Conservation (phyloP, 257 asterid species). For the Nemophila menziesii region DNA sequence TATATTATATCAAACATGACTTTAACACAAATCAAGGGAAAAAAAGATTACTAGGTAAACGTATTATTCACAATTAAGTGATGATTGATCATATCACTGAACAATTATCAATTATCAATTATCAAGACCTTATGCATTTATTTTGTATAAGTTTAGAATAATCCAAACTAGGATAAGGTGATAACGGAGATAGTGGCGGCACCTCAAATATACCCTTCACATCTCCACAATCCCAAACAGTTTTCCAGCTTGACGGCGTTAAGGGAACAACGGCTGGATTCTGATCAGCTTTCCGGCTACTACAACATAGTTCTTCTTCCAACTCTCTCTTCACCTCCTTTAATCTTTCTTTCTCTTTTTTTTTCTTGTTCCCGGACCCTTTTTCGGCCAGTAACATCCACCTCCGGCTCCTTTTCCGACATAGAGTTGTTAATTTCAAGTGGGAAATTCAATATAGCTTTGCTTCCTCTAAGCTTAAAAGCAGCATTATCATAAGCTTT, state of each 20-base stretch:
- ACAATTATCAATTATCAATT: conserved; percentile 6
- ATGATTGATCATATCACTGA: neutral
- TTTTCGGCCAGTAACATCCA: conserved; percentile 24
- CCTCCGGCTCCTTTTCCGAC: conserved; percentile 26
- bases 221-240: conserved; percentile 71
- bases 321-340: conserved; percentile 28
- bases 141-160: conserved; percentile 18
- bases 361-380: conserved; percentile 28
- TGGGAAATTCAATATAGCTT: conserved; percentile 74
- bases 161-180: conserved; percentile 31
- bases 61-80: no score
- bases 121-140: neutral
- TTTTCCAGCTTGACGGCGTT: conserved; percentile 82
- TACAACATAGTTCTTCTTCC: conserved; percentile 10
- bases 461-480: conserved; percentile 66
- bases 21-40: no score
- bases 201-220: conserved; percentile 74
- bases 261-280: conserved; percentile 34
- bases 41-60: neutral
- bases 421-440: conserved; percentile 42
- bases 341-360: conserved; percentile 17
- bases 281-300: conserved; percentile 5
- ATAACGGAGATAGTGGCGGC: conserved; percentile 68
- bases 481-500: conserved; percentile 91
- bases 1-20: no score